Conservation (phyloP, 495 filamentous ascomycete species). For the Penicillium maclennaniae region DNA sequence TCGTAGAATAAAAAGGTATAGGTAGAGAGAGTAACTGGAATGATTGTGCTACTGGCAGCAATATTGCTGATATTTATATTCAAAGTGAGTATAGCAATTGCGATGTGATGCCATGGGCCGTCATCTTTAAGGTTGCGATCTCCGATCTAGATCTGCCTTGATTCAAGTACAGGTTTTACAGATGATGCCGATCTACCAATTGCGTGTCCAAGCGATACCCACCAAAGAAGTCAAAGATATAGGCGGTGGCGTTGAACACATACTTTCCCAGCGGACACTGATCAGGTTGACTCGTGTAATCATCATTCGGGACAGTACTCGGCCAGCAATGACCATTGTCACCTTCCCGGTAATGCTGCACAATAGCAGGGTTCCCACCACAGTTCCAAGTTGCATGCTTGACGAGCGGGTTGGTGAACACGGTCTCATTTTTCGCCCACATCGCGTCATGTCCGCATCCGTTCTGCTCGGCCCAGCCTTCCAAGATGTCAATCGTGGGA, state of each 20-base stretch:
- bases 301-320: conserved; percentile 34
- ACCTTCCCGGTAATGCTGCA: conserved; percentile 47
- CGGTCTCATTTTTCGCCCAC: conserved; percentile 20
- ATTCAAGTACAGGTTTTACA: not conserved
- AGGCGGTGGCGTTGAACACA: conserved; percentile 22
- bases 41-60: no score
- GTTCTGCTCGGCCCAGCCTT: conserved; percentile 38
- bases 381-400: conserved; percentile 36
- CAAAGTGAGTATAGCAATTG: no score
- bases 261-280: conserved; percentile 18
- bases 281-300: conserved; percentile 11
- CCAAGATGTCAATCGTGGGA: conserved; percentile 30
- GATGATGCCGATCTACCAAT: not conserved
- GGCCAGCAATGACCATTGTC: conserved; percentile 47
- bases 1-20: no score
- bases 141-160: no score
- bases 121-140: no score
- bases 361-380: conserved; percentile 27
- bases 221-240: conserved; percentile 25
- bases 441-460: conserved; percentile 13
- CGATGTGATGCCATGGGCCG: no score
- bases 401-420: conserved; percentile 14
- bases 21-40: no score
- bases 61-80: no score
- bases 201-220: conserved; percentile 2